Conservation (phyloP, 2,329 filamentous ascomycete genomes). For the Microsporum canis region DNA sequence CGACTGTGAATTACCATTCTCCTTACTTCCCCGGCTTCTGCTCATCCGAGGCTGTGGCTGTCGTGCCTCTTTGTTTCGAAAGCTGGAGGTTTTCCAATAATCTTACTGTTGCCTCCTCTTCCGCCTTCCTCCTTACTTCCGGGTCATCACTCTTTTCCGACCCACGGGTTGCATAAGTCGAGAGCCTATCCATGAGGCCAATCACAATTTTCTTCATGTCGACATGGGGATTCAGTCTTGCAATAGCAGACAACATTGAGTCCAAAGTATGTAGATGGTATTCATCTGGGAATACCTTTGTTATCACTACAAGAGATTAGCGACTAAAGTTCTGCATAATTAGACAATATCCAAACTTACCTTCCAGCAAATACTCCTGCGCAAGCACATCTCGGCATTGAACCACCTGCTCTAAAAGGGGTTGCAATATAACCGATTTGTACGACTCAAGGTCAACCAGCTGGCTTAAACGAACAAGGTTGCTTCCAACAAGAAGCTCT, state of each 20-base stretch:
- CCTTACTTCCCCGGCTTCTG: slow-evolving; percentile 21
- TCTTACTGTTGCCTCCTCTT: slow-evolving; percentile 70
- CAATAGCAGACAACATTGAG: slow-evolving; percentile 85
- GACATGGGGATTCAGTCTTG: slow-evolving; percentile 86
- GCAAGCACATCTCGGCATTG: slow-evolving; percentile 94
- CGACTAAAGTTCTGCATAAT: background rate
- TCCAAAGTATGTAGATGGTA: slow-evolving; percentile 96
- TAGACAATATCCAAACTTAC: slow-evolving; percentile 25
- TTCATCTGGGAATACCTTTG: slow-evolving; percentile 96
- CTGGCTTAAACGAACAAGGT: slow-evolving; percentile 88
- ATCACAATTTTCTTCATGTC: slow-evolving; percentile 98
- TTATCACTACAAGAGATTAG: slow-evolving; percentile 57
- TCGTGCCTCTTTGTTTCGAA: slow-evolving; percentile 23
- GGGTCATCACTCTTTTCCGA: slow-evolving; percentile 58
- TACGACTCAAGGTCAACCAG: slow-evolving; percentile 91
- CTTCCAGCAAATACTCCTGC: slow-evolving; percentile 91
- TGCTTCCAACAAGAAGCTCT: slow-evolving; percentile 90
- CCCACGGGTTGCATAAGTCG: slow-evolving; percentile 87
- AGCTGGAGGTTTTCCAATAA: slow-evolving; percentile 70
- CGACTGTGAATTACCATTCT: slow-evolving; percentile 26
- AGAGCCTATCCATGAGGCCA: slow-evolving; percentile 90
- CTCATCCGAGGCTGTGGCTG: slow-evolving; percentile 23
- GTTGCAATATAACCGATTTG: slow-evolving; percentile 77
- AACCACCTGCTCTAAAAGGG: slow-evolving; percentile 89
- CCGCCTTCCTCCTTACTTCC: slow-evolving; percentile 62